Evolutionary conservation across 2,329 filamentous ascomycete genomes (phyloP).

Genomic region (Cladosporium sp.): DNA sequence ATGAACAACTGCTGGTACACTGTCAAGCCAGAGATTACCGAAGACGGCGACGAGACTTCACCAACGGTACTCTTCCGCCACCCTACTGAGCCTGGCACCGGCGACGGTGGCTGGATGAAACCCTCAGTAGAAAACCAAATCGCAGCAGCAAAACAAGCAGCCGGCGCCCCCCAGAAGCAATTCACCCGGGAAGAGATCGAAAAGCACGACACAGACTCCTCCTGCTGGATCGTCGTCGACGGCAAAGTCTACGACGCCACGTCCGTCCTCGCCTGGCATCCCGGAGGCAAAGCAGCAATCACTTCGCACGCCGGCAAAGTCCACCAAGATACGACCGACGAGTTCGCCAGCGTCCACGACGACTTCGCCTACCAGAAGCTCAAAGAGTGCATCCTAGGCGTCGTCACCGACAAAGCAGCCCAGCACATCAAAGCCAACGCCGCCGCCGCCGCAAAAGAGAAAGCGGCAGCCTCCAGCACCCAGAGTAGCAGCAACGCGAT

Average conservation of each 20-base stretch:
- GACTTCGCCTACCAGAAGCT: conserved; percentile 53
- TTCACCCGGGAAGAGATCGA: conserved; percentile 57
- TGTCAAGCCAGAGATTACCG: conserved; percentile 43
- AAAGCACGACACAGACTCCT: conserved; percentile 49
- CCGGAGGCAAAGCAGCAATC: conserved; percentile 51
- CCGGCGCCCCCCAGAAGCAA: conserved; percentile 49
- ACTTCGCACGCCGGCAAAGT: conserved; percentile 53
- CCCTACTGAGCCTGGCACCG: conserved; percentile 47
- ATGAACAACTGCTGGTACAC: conserved; percentile 58
- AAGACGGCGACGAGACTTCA: conserved; percentile 33
- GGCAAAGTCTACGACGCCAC: conserved; percentile 55
- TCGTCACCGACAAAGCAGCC: conserved; percentile 51
- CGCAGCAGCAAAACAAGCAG: conserved; percentile 46
- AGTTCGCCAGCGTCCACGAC: conserved; percentile 55
- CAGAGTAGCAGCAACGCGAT: conserved; percentile 37
- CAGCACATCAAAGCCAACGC: conserved; percentile 50
- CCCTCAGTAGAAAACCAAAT: conserved; percentile 48
- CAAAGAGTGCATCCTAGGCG: conserved; percentile 54
- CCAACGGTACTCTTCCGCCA: conserved; percentile 48
- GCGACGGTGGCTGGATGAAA: conserved; percentile 54
- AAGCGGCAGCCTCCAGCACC: conserved; percentile 30
- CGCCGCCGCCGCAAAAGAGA: conserved; percentile 43
- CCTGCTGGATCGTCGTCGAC: conserved; percentile 57
- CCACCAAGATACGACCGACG: conserved; percentile 50
- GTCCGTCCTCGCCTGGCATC: conserved; percentile 51